Base-by-base conservation (phyloP, 106 monocot genomes). In the Gastrodia elata region DNA sequence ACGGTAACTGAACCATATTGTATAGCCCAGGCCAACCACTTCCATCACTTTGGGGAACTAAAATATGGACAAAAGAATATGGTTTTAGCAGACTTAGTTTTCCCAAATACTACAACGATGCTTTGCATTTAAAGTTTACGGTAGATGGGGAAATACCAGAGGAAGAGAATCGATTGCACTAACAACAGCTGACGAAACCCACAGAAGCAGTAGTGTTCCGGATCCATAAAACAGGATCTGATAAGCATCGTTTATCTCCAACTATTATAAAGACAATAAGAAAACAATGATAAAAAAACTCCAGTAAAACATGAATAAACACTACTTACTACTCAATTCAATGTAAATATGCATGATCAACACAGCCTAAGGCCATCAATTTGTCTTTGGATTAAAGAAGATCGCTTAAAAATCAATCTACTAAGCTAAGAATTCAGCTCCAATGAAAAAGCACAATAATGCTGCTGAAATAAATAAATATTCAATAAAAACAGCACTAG, bases 21-120 rank as follows among this genome's bases (percentile, higher is more conserved):
- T 85, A 83, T 75, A 93, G 64, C 79, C 85, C 39, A 93, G 78
- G 39, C 93, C 93, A 40, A 90, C 77, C 61, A 93, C 32, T 85
- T 93, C 93, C 85, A 93, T 74, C 75, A 90, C 25, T 70, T 93
- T 85, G 46, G 93, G 87, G 42, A 93, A 59, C 93, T 93, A 78
- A 9, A 42, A 11, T 0, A 18, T n/a, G 52, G 52, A 30, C 52
- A 8, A 4, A 36, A 25, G 39, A 14, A 24, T 37, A 37, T 22
- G 7, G 37, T 10, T 39, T 1, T 6, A 32, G 32, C 27, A 61
- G 27, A 61, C 10, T 32, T 11, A 15, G 33, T 3, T 61, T 61
- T 30, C 30, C 10, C n/a, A n/a, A 61, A 61, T 24, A 32, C 30
- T 61, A 16, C 16, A 73, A 30, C 15, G 39, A 40, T 7, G 6